Conservation (phyloP, 2,329 filamentous ascomycete genomes). For the Penicillium sp. region DNA sequence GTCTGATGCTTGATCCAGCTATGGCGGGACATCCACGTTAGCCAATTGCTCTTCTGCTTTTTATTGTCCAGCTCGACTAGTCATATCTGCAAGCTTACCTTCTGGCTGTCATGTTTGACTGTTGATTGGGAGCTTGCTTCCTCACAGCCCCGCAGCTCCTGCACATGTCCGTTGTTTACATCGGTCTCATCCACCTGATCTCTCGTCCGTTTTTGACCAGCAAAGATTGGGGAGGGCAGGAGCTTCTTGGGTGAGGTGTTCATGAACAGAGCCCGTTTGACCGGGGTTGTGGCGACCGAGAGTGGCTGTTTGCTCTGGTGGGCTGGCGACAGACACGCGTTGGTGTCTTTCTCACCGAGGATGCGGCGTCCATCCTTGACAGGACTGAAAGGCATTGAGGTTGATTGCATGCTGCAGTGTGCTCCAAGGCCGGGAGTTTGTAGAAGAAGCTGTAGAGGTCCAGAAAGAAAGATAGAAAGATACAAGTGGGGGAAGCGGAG, state of each 20-base stretch:
- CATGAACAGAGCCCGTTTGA: constrained; percentile 27
- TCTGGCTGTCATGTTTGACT: constrained; percentile 12
- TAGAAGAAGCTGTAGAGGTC: not conserved
- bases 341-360: constrained; percentile 40
- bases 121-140: constrained; percentile 16
- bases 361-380: constrained; percentile 38
- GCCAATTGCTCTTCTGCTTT: constrained; percentile 1
- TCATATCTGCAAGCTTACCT: constrained; percentile 15
- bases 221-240: constrained; percentile 32
- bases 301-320: constrained; percentile 20
- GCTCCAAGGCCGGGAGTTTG: not conserved
- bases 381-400: constrained; percentile 28
- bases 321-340: constrained; percentile 39
- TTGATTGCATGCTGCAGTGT: constrained; percentile 20
- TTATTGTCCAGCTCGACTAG: not conserved
- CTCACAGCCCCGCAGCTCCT: constrained; percentile 16
- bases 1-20: constrained; percentile 17
- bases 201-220: constrained; percentile 41
- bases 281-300: constrained; percentile 22
- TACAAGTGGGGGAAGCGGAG: constrained; percentile 11
- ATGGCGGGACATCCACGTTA: constrained; percentile 5
- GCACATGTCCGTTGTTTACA: constrained; percentile 19
- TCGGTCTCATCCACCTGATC: constrained; percentile 35
- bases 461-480: constrained; percentile 6
- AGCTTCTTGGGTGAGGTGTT: constrained; percentile 27